These are phyloP conservation scores for Suillus brevipes DNA, from an alignment of 768 basidiomycete species.

Conservation along the genomic window DNA sequence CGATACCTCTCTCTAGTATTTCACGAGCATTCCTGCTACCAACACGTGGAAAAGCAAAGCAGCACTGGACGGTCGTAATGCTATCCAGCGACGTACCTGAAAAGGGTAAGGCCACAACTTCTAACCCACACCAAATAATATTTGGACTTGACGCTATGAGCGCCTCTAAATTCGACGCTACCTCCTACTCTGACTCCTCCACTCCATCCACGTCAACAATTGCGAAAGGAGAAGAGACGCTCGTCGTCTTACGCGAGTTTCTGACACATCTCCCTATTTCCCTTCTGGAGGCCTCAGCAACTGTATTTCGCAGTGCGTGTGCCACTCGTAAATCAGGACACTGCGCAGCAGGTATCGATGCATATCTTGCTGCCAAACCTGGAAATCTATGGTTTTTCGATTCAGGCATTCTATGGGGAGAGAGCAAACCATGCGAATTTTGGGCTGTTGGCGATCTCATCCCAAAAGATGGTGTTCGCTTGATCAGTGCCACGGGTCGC, in stretches of 20 bases:
- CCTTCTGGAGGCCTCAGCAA: conserved; percentile 47
- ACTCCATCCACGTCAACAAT: conserved; percentile 30
- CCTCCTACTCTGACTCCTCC: conserved; percentile 32
- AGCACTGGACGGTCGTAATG: conserved; percentile 72
- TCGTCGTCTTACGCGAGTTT: conserved; percentile 50
- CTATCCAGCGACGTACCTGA: conserved; percentile 57
- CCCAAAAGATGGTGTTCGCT: conserved; percentile 49
- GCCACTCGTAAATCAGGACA: conserved; percentile 33
- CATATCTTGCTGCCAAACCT: conserved; percentile 68
- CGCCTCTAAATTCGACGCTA: conserved; percentile 45
- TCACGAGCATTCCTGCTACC: conserved; percentile 70
- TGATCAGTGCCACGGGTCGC: conserved; percentile 64
- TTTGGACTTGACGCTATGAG: conserved; percentile 69
- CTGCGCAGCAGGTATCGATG: conserved; percentile 63
- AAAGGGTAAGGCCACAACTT: conserved; percentile 38
- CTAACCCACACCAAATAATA: conserved; percentile 55
- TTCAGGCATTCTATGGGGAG: conserved; percentile 70
- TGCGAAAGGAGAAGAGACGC: conserved; percentile 55
- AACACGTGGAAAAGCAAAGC: conserved; percentile 68
- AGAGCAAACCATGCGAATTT: conserved; percentile 76
- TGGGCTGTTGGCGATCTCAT: conserved; percentile 66
- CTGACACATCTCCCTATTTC: conserved; percentile 48
- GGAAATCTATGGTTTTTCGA: conserved; percentile 74
- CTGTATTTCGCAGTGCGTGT: conserved; percentile 59
- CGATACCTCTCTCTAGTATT: conserved; percentile 49